Conservation (phyloP, 495 filamentous ascomycete species). For the Letharia columbiana region DNA sequence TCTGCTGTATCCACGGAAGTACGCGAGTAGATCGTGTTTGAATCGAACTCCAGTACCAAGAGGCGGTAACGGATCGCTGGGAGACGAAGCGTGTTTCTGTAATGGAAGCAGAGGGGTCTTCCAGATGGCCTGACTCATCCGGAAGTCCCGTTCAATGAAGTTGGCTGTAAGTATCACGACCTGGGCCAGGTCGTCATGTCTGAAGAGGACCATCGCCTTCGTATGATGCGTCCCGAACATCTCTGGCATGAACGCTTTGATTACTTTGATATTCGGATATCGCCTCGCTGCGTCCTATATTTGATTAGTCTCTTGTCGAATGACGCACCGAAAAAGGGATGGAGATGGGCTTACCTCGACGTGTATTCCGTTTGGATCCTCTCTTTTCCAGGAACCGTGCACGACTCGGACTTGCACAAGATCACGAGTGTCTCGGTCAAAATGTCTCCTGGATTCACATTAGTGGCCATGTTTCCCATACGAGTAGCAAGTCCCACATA, state of each 20-base stretch:
- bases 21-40: conserved; percentile 66
- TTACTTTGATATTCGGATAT: conserved; percentile 60
- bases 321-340: background rate
- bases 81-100: background rate
- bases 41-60: conserved; percentile 61
- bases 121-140: conserved; percentile 80
- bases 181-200: conserved; percentile 69
- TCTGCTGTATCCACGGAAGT: conserved; percentile 61
- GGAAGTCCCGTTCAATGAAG: conserved; percentile 79
- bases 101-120: conserved; percentile 63
- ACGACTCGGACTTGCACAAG: conserved; percentile 65
- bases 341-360: conserved; percentile 47
- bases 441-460: conserved; percentile 31
- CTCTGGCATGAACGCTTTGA: conserved; percentile 75
- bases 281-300: conserved; percentile 48
- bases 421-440: conserved; percentile 60
- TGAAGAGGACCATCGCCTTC: conserved; percentile 78
- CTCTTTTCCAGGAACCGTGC: conserved; percentile 80
- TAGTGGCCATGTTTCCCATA: conserved; percentile 31
- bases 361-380: conserved; percentile 49
- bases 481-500: conserved; percentile 34
- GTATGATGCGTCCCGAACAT: conserved; percentile 82
- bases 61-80: conserved; percentile 2
- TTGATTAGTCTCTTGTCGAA: background rate
- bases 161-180: conserved; percentile 85